Base-by-base conservation (phyloP, 805 yeast genomes). In the Tetrapisispora taiwanensis region DNA sequence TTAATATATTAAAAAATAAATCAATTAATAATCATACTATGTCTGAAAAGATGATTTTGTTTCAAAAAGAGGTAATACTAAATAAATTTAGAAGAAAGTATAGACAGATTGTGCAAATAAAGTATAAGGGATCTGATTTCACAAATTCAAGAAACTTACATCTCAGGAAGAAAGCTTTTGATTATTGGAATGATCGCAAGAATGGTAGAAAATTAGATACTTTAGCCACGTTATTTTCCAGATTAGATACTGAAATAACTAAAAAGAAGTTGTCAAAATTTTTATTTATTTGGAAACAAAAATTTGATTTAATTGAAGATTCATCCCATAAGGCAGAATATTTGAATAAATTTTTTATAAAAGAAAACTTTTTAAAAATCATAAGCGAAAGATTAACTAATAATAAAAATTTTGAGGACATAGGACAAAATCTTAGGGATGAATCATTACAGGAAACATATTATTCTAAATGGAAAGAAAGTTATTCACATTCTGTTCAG, bases 401-500 rank as follows among this genome's bases (percentile, higher is more conserved):
- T 22, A 13, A 12, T 30, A 13, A 20, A 20, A 26, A 30, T 14
- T 22, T 39, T 10, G 6, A 12, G 4, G 18, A 31, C 10, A n/a
- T 31, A 2, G 35, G 26, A 5, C 9, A n/a, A 35, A 52, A 46
- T 13, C 38, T 65, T 17, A 53, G 61, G 34, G 44, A 48, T 9
- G 40, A 54, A 31, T 56, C 60, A 26, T 27, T 59, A 14, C 17
- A 53, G 2, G 50, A 57, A 1, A 52, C 53, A 1, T 55, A 55
- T 1, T 55, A 65, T 34, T 50, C 52, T 31, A 48, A 54, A 18
- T 45, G 66, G 43, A 58, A 49, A 27, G 40, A 49, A 6, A 48
- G 51, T 2, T 34, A 49, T 6, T 36, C 45, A 4, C 46, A 42
- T 4, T 22, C 55, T 1, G 41, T 45, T 7, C 53, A 56, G 1